Conservation (phyloP, 495 filamentous ascomycete species). For the Venustampulla echinocandica region DNA sequence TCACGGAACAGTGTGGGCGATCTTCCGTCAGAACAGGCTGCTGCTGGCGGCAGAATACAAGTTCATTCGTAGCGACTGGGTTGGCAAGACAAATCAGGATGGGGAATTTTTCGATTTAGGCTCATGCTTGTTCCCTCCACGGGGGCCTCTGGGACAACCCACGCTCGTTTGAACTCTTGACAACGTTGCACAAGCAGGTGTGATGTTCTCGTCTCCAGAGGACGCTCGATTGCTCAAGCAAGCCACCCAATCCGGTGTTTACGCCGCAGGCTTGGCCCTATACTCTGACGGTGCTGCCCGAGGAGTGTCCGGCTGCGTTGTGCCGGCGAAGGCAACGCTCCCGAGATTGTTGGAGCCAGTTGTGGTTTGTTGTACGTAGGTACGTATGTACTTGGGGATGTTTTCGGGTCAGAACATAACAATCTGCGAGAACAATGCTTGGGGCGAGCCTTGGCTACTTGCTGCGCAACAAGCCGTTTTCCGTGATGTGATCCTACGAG, state of each 20-base stretch:
- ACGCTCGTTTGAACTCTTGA: constrained; percentile 2
- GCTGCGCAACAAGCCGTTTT: no score
- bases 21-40: constrained; percentile 18
- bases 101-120: constrained; percentile 10
- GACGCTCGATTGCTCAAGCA: neutral
- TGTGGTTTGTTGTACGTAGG: no score
- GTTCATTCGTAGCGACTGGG: neutral
- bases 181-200: neutral
- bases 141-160: constrained; percentile 1
- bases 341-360: no score
- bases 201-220: constrained; percentile 14
- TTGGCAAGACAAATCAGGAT: neutral
- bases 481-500: neutral
- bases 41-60: constrained; percentile 8
- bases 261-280: no score
- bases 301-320: no score
- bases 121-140: constrained; percentile 5
- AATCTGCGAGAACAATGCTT: no score
- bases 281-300: no score
- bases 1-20: constrained; percentile 6
- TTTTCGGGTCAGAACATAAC: no score
- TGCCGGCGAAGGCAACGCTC: no score
- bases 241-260: constrained; percentile 6
- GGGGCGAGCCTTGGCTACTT: no score
- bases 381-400: no score